These are phyloP conservation scores for Blastocystis sp. DNA, from an alignment of 352 stramenopile species.

Conservation along the genomic window DNA sequence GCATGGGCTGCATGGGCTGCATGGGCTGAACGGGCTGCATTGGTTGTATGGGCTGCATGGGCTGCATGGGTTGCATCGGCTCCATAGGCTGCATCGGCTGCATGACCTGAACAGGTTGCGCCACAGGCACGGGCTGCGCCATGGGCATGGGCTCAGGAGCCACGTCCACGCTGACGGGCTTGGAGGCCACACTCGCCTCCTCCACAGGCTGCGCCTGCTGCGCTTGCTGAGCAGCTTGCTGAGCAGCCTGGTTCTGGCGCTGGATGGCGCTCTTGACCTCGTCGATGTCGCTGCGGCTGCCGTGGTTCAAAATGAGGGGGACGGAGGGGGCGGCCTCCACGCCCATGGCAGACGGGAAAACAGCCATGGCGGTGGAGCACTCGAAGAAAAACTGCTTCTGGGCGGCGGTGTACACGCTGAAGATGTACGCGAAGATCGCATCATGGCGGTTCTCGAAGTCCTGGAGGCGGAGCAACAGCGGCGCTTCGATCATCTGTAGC, in stretches of 20 bases:
- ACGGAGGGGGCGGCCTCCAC: background rate
- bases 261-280: conserved; percentile 34
- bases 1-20: background rate
- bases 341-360: background rate
- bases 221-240: background rate
- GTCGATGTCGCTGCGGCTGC: conserved; percentile 34
- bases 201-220: background rate
- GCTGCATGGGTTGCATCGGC: background rate
- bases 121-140: background rate
- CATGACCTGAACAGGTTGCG: background rate
- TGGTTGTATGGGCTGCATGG: background rate
- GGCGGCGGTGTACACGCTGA: background rate
- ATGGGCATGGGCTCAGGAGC: background rate
- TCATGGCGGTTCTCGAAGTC: conserved; percentile 51
- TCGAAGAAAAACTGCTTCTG: conserved; percentile 38
- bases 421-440: conserved; percentile 45
- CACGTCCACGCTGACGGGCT: background rate
- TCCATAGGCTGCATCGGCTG: conserved; percentile 8
- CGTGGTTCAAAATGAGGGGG: conserved; percentile 60
- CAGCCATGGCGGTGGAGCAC: background rate
- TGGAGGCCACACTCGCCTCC: background rate
- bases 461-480: conserved; percentile 52
- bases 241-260: conserved; percentile 28
- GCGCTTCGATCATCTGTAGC: conserved; percentile 61
- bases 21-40: background rate